These are phyloP conservation scores for Fusarium continuum DNA, from an alignment of 2,329 filamentous ascomycete species.

Conservation along the genomic window DNA sequence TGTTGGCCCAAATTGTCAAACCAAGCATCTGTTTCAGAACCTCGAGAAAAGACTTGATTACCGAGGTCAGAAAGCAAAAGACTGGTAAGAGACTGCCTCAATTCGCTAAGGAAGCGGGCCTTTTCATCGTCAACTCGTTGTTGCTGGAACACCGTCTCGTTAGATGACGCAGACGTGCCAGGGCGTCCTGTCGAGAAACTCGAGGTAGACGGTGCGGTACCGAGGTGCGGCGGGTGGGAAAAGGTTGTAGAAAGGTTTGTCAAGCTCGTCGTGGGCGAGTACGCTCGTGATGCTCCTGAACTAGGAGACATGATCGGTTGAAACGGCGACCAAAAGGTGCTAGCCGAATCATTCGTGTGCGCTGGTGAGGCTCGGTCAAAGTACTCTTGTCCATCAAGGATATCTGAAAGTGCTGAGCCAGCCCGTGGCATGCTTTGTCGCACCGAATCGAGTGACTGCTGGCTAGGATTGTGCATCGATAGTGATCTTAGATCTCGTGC, in stretches of 20 bases:
- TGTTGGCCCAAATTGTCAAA: constrained; percentile 75
- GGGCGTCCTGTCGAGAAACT: constrained; percentile 65
- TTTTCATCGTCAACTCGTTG: constrained; percentile 74
- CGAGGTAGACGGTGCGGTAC: constrained; percentile 55
- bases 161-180: constrained; percentile 72
- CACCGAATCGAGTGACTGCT: constrained; percentile 75
- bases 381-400: constrained; percentile 75
- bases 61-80: constrained; percentile 90
- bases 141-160: constrained; percentile 72
- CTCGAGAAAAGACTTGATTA: constrained; percentile 83
- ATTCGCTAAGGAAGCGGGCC: constrained; percentile 76
- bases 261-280: constrained; percentile 70
- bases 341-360: constrained; percentile 76
- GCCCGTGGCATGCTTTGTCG: constrained; percentile 69
- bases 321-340: constrained; percentile 91
- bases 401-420: constrained; percentile 68
- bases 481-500: constrained; percentile 66
- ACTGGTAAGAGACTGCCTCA: constrained; percentile 83
- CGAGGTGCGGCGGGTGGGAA: constrained; percentile 54
- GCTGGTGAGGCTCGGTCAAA: constrained; percentile 75
- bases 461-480: constrained; percentile 70
- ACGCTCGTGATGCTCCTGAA: constrained; percentile 65
- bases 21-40: constrained; percentile 93
- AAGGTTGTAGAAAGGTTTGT: constrained; percentile 65
- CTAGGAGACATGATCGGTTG: constrained; percentile 73